Percentiles rank a stretch among this genome's conserved stretches.
Conservation (phyloP, 345 rosid species). For the Tarenaya hassleriana region DNA sequence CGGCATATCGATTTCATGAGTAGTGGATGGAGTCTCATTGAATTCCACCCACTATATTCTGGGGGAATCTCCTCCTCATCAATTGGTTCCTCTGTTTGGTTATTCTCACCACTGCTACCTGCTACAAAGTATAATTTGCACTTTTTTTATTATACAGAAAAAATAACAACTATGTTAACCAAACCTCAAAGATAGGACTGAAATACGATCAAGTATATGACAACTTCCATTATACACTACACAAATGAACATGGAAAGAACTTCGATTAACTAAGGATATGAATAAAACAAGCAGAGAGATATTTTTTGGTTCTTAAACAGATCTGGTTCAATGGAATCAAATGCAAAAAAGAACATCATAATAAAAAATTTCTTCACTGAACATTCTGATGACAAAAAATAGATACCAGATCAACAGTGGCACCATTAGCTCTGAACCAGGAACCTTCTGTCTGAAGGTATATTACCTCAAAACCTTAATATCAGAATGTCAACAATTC, state of each 20-base stretch:
- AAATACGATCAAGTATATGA: neutral
- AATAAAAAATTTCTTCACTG: too few species aligned
- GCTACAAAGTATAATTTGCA: constrained; percentile 13
- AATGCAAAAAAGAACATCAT: neutral
- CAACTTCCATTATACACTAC: too few species aligned
- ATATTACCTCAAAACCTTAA: too few species aligned
- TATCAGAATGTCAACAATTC: neutral
- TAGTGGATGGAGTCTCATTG: constrained; percentile 71
- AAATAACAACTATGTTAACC: neutral
- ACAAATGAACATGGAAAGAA: too few species aligned
- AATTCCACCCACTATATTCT: constrained; percentile 72
- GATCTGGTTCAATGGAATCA: neutral
- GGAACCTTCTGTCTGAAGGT: too few species aligned
- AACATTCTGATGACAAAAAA: too few species aligned
- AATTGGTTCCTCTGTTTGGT: constrained; percentile 38
- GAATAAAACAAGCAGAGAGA: neutral
- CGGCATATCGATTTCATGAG: constrained; percentile 66
- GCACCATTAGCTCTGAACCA: too few species aligned
- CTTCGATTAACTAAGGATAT: neutral
- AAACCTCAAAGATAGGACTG: constrained; percentile 14
- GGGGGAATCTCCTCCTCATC: constrained; percentile 40
- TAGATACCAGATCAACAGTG: too few species aligned
- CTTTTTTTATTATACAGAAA: constrained; percentile 6
- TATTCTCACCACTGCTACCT: constrained; percentile 33
- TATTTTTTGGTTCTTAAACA: constrained; percentile 10